Evolutionary conservation across 2,329 filamentous ascomycete genomes (phyloP), one percentile per base, ranked within the genome.

Genomic region (Fusarium tuaranense): DNA sequence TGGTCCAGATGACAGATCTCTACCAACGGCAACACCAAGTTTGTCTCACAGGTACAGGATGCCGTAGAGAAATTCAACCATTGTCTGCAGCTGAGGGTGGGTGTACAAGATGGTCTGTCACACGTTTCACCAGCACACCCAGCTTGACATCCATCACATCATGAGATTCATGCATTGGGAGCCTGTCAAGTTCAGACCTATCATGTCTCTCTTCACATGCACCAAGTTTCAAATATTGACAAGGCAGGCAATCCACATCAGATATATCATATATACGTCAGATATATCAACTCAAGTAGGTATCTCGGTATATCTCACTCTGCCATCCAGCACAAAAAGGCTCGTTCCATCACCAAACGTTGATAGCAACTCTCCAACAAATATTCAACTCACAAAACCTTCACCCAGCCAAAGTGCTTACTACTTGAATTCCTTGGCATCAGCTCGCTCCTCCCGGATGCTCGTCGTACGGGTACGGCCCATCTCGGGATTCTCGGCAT

Each of bases 401-500:
- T 51, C 10, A 46, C 25, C 57, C 36, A 13, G 22, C 30, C 48
- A 60, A 60, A 58, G 9, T 25, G 3, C 39, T 62, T 25, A 38
- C 53, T 69, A 30, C 44, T 64, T 68, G 34, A 10, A 16, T 16
- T 60, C 61, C 70, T 78, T 79, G 36, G 51, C 72, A 44, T 70
- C 64, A n/a, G 57, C 63, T 36, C 65, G 70, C 69, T 78, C 74
- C 69, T 80, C 80, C 20, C 76, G 76, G 61, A 81, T 78, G 59
- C 78, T 81, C 27, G 72, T 68, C 12, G 70, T 60, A n/a, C 70
- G 76, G 46, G 70, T 59, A n/a, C 70, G 76, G 44, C 67, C 79
- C 18, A 66, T 65, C 74, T 81, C 81, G 1, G 79, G 74, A 69
- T 83, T 80, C 73, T 83, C 81, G 8, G 78, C 75, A 13, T 83